Evolutionary conservation across 306 rosid species (phyloP), one percentile per base, ranked within the genome.

Genomic region (Vachellia collinsii): DNA sequence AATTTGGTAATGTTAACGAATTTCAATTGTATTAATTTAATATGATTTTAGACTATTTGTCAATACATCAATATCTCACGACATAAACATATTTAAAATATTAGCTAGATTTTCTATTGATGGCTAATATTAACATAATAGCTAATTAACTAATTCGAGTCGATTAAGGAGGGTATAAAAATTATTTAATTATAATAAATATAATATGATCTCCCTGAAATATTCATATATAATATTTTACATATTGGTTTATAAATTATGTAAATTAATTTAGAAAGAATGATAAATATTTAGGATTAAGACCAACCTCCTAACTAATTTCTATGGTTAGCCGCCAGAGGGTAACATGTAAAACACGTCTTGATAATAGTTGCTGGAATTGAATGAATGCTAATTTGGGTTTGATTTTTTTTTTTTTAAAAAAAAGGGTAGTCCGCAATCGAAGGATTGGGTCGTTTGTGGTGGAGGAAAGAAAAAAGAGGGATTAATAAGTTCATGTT

Each of bases 381-480:
- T 50, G 13, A 65, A 62, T 29, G 43, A 50, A 72, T 74, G 4
- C 22, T 14, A 7, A 4, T 37, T 64, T 8, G 62, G 14, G 72
- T 37, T 61, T 71, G 75, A 36, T 48, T 14, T 46, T 46, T 20
- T 29, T 29, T 29, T 29, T 29, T 29, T 29, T n/a, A n/a, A n/a
- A n/a, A 17, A 81, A 68, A 72, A 77, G 37, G 63, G 76, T 64
- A 39, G 77, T 56, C 86, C 86, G 83, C 76, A 80, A 86, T 83
- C 68, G 70, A 86, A 77, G 85, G 85, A 67, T 25, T 8, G 41
- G 43, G 73, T 47, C 76, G 68, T 47, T 72, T 64, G 39, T 58
- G 80, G 75, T 77, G 83, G 80, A 72, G 66, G 78, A 61, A 63
- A 76, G 39, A 79, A 46, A 43, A 64, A 68, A 69, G 16, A 70